These are phyloP conservation scores for Fragilariopsis cylindrus DNA, from an alignment of 108 stramenopile species.

Conservation along the genomic window DNA sequence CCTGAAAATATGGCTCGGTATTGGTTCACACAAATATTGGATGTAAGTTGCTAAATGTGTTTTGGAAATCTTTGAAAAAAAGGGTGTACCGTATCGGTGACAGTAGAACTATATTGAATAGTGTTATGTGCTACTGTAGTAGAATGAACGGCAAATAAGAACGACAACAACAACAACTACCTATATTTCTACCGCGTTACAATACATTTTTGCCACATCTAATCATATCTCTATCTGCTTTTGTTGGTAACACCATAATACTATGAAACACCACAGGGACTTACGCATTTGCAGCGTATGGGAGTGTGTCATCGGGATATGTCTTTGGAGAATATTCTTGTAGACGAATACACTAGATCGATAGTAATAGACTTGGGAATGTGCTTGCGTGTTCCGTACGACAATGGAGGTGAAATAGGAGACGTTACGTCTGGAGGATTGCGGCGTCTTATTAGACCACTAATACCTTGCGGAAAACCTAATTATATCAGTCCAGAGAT, in stretches of 20 bases:
- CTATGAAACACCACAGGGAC: constrained; percentile 38
- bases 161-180: not conserved
- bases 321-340: constrained; percentile 75
- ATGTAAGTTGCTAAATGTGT: constrained; percentile 39
- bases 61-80: not conserved
- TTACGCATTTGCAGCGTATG: constrained; percentile 61
- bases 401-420: constrained; percentile 35
- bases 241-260: not conserved
- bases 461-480: constrained; percentile 90
- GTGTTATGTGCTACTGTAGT: too few species aligned
- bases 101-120: too few species aligned
- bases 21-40: constrained; percentile 76
- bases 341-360: constrained; percentile 58
- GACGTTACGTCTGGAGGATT: constrained; percentile 60
- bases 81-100: too few species aligned
- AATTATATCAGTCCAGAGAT: constrained; percentile 95
- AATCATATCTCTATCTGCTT: not conserved
- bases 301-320: constrained; percentile 78
- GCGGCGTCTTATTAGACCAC: constrained; percentile 69
- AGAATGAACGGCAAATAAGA: not conserved
- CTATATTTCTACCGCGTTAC: not conserved
- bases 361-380: constrained; percentile 83
- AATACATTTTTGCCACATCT: not conserved
- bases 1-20: constrained; percentile 66
- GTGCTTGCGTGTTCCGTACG: constrained; percentile 80